These are phyloP conservation scores for Saccharum officinarum DNA, from an alignment of 176 grass and related monocot genomes.

Conservation along the genomic window DNA sequence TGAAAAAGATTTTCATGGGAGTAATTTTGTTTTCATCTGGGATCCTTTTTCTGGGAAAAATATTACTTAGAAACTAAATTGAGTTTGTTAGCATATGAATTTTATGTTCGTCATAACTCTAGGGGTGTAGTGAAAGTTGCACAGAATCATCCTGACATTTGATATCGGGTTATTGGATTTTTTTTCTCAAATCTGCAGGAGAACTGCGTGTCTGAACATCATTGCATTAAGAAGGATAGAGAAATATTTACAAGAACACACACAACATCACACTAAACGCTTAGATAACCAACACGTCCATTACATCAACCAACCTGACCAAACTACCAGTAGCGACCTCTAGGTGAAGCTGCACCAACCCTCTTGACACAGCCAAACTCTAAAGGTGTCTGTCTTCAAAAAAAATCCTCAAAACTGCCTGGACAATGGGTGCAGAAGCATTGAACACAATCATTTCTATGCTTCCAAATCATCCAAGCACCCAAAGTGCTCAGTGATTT, in stretches of 20 bases:
- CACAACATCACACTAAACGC: not conserved
- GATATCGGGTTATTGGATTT: not conserved
- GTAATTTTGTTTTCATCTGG: not conserved
- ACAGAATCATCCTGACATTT: not conserved
- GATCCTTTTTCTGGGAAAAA: not conserved
- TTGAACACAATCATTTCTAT: not conserved
- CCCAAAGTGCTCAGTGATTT: not conserved
- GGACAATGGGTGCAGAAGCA: not conserved
- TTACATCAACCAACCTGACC: not conserved
- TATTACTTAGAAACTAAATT: not conserved
- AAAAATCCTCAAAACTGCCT: not conserved
- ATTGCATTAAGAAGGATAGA: not conserved
- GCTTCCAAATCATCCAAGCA: not conserved
- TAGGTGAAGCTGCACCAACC: not conserved
- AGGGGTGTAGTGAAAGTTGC: not conserved
- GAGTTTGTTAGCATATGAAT: not conserved
- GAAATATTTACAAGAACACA: not conserved
- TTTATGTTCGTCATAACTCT: not conserved
- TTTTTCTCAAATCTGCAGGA: not conserved
- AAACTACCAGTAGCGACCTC: not conserved
- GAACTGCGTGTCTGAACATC: not conserved
- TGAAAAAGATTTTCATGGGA: not conserved
- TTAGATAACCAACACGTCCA: not conserved
- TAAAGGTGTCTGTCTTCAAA: not conserved
- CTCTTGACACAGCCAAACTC: not conserved